Evolutionary conservation across 768 basidiomycete genomes (phyloP).

Genomic region (Tricholoma furcatifolium): DNA sequence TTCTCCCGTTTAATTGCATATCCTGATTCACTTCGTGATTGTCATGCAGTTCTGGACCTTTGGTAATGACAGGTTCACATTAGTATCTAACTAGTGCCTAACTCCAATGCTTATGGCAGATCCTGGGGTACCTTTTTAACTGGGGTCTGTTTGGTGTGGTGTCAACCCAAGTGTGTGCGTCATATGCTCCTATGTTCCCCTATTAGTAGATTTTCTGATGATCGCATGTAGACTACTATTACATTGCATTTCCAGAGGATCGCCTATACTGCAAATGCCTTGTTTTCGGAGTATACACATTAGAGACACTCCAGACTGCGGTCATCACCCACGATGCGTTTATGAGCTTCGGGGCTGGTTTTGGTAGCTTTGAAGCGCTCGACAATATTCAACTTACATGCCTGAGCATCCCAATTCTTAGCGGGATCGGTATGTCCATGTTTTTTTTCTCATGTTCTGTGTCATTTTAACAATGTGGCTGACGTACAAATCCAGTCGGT

Average conservation of each 20-base stretch:
- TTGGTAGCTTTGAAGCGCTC: conserved; percentile 24
- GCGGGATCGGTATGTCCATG: conserved; percentile 24
- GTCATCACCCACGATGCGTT: conserved; percentile 26
- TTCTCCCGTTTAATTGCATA: neutral
- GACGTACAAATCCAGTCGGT: conserved; percentile 19
- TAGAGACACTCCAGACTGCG: conserved; percentile 28
- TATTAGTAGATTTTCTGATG: neutral
- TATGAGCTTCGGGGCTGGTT: conserved; percentile 25
- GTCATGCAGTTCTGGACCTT: conserved; percentile 17
- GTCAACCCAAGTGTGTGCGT: conserved; percentile 30
- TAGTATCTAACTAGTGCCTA: neutral
- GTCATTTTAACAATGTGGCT: neutral
- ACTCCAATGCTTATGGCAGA: conserved; percentile 11
- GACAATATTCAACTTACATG: conserved; percentile 23
- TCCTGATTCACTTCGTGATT: neutral
- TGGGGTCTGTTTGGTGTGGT: conserved; percentile 29
- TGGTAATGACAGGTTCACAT: conserved; percentile 10
- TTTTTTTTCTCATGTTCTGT: neutral
- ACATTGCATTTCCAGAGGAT: conserved; percentile 31
- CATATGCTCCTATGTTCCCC: neutral
- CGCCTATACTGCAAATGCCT: conserved; percentile 20
- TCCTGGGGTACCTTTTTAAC: conserved; percentile 29
- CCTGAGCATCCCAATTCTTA: conserved; percentile 27
- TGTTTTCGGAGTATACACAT: conserved; percentile 25
- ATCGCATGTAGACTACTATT: conserved; percentile 25